Evolutionary conservation across 768 basidiomycete genomes (phyloP).

Genomic region (Myochromella boudieri): DNA sequence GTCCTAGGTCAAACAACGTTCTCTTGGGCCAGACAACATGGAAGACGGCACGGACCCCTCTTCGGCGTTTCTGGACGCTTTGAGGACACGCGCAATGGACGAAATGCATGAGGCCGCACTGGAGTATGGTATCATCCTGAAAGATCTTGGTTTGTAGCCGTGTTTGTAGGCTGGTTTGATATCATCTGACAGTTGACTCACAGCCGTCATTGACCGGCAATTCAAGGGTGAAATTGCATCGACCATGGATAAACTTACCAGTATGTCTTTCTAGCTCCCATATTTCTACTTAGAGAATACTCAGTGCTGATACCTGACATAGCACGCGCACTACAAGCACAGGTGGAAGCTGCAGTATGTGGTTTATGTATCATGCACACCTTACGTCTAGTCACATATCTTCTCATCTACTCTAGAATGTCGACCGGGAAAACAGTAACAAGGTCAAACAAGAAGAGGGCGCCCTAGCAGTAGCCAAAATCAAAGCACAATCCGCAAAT

Average conservation of each 20-base stretch:
- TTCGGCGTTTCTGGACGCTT: constrained; percentile 78
- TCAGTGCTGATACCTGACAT: constrained; percentile 14
- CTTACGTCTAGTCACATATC: too few species aligned
- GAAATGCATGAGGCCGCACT: constrained; percentile 80
- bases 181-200: too few species aligned
- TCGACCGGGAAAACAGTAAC: constrained; percentile 85
- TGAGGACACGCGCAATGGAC: constrained; percentile 83
- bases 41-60: constrained; percentile 70
- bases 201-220: constrained; percentile 85
- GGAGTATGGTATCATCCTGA: constrained; percentile 81
- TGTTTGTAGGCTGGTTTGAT: too few species aligned
- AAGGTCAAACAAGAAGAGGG: constrained; percentile 86
- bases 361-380: background rate
- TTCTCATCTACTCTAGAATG: constrained; percentile 49
- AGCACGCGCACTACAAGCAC: constrained; percentile 80
- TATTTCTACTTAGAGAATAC: background rate
- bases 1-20: constrained; percentile 71
- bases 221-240: constrained; percentile 88
- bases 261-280: constrained; percentile 18
- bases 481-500: constrained; percentile 66
- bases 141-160: constrained; percentile 70
- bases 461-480: constrained; percentile 70
- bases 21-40: constrained; percentile 72
- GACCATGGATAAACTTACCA: constrained; percentile 83
- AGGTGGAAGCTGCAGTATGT: constrained; percentile 81